Evolutionary conservation across 2,329 filamentous ascomycete species (phyloP), one percentile per base, ranked within the genome.

Genomic region (Penicillium sp.): DNA sequence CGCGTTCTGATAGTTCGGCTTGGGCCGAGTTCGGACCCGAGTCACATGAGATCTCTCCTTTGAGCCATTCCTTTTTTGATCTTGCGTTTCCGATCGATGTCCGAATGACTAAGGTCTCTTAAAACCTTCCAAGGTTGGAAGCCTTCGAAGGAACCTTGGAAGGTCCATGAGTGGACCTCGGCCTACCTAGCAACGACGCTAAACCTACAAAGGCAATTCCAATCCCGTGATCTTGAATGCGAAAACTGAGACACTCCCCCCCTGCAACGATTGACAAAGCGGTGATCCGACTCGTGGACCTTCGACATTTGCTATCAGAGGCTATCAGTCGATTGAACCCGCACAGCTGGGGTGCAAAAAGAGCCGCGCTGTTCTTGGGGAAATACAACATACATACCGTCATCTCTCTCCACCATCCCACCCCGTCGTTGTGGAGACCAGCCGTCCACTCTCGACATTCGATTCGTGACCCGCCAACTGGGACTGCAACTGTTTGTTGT

Each of bases 381-480:
- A 46, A 38, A 35, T 37, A 45, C 50, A 35, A 46, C 32, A 35
- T 37, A 45, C 50, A 35, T 46, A 39, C 49, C 42, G 59, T 61
- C 62, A 60, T 61, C 55, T 56, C 57, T n/a, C 62, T 64, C 64
- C 66, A 62, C 63, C 26, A 53, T 65, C 57, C 57, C 57, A 62
- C 61, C 48, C 66, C 64, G 63, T 71, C 61, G 66, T 67, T 66
- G 67, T 70, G 69, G 69, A 69, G 69, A 72, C 70, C 53, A 58
- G 57, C 54, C 53, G 56, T 51, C 57, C 62, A 42, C 52, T 51
- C 65, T 52, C 53, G 56, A 53, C 55, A 59, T 60, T 57, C 50
- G 61, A 59, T 60, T 57, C 50, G 61, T 57, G 62, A 66, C 62
- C 60, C 62, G 61, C 58, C 52, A 66, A 68, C 61, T 55, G 55